phyloP scores from a whole-genome alignment of 306 rosid species.

The Cucumis hystrix region DNA sequence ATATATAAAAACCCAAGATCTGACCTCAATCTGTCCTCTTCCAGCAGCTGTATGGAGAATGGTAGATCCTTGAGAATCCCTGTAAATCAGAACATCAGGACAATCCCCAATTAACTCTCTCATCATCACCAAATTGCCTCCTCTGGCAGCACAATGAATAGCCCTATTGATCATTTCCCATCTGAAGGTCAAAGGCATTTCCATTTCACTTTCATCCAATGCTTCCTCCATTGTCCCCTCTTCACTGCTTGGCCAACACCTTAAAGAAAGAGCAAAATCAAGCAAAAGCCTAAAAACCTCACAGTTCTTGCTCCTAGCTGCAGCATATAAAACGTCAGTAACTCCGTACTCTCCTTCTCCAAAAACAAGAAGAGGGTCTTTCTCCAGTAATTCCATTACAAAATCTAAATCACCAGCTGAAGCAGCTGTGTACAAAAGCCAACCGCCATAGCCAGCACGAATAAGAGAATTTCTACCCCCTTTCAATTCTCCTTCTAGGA shows the following conservation, averaged over 20 bases:
- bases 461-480: slow-evolving; percentile 46
- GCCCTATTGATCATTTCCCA: slow-evolving; percentile 69
- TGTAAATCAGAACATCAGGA: slow-evolving; percentile 28
- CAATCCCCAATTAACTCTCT: slow-evolving; percentile 30
- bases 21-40: slow-evolving; percentile 80
- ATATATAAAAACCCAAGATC: slow-evolving; percentile 5
- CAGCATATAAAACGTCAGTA: slow-evolving; percentile 71
- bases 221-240: slow-evolving; percentile 1
- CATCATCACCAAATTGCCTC: slow-evolving; percentile 71
- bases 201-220: slow-evolving; percentile 25
- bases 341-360: slow-evolving; percentile 92
- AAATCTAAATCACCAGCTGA: slow-evolving; percentile 71
- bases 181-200: slow-evolving; percentile 21
- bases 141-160: slow-evolving; percentile 78
- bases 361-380: slow-evolving; percentile 52
- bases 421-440: slow-evolving; percentile 95
- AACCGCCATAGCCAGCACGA: slow-evolving; percentile 89
- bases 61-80: slow-evolving; percentile 59
- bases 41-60: slow-evolving; percentile 63
- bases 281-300: slow-evolving; percentile 51
- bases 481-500: slow-evolving; percentile 34
- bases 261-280: slow-evolving; percentile 35
- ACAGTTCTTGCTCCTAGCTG: slow-evolving; percentile 54
- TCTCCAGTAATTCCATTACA: slow-evolving; percentile 37
- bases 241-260: slow-evolving; percentile 19